phyloP scores from a whole-genome alignment of 108 stramenopile genomes.

The Fragilaria crotonensis region DNA sequence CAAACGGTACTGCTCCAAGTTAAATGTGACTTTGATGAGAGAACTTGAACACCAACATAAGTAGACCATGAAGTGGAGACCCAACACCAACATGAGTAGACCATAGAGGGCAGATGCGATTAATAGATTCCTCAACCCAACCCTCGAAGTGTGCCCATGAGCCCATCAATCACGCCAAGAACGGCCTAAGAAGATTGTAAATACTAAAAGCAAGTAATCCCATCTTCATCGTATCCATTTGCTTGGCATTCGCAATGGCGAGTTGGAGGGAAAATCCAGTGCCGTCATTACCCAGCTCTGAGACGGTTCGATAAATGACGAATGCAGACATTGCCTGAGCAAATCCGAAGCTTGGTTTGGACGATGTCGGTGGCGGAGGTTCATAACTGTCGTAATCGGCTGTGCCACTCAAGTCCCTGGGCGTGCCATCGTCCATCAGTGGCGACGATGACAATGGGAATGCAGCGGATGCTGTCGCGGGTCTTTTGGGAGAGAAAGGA shows the following conservation, averaged over 20 bases:
- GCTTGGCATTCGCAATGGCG: slow-evolving; percentile 33
- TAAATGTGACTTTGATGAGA: no score
- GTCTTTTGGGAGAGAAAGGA: slow-evolving; percentile 1
- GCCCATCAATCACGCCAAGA: slow-evolving; percentile 9
- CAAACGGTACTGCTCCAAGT: no score
- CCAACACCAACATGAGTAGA: no score
- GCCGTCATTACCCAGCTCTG: slow-evolving; percentile 25
- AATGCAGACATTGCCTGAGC: slow-evolving; percentile 14
- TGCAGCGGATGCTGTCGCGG: not conserved
- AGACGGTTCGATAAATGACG: slow-evolving; percentile 21
- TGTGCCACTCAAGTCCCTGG: slow-evolving; percentile 21
- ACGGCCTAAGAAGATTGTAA: slow-evolving; percentile 28
- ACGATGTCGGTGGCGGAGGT: not conserved
- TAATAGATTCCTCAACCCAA: no score
- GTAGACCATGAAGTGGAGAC: no score
- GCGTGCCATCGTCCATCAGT: slow-evolving; percentile 29
- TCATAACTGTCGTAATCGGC: no score
- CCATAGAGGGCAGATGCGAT: no score
- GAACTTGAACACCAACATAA: no score
- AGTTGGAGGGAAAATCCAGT: slow-evolving; percentile 12
- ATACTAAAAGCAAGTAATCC: slow-evolving; percentile 24
- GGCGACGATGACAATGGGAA: not conserved
- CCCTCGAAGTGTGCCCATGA: no score
- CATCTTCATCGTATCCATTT: slow-evolving; percentile 21
- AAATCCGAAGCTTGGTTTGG: slow-evolving; percentile 5